Evolutionary conservation across 2,329 filamentous ascomycete species (phyloP).

Genomic region (Trichophyton rubrum): DNA sequence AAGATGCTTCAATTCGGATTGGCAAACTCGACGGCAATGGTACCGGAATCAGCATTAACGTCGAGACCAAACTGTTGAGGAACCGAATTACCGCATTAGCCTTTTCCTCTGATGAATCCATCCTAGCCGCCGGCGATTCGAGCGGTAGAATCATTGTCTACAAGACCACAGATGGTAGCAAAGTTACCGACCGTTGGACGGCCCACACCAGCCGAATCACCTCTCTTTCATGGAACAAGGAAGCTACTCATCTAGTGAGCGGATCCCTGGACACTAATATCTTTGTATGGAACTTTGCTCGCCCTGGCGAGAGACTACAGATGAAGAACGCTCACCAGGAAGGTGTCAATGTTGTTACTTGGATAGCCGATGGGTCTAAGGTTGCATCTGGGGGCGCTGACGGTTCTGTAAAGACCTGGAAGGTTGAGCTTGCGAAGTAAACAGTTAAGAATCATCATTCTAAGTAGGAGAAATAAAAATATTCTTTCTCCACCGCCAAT

Average conservation of each 20-base stretch:
- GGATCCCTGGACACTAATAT: conserved; percentile 84
- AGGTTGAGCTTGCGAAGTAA: conserved; percentile 38
- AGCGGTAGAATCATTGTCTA: conserved; percentile 83
- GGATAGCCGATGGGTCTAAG: conserved; percentile 54
- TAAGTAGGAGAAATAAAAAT: not conserved
- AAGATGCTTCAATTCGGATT: conserved; percentile 62
- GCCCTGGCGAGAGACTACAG: conserved; percentile 75
- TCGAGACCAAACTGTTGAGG: conserved; percentile 55
- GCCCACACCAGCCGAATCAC: conserved; percentile 58
- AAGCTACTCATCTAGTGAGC: conserved; percentile 66
- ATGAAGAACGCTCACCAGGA: conserved; percentile 87
- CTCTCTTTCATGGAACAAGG: conserved; percentile 59
- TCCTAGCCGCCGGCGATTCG: conserved; percentile 70
- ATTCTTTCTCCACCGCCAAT: not conserved
- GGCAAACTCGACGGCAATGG: conserved; percentile 51
- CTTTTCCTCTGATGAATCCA: conserved; percentile 65
- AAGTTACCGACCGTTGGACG: conserved; percentile 70
- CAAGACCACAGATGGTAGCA: conserved; percentile 50
- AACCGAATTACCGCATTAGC: conserved; percentile 65
- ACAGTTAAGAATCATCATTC: not conserved
- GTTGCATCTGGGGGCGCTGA: conserved; percentile 75
- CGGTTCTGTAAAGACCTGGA: conserved; percentile 85
- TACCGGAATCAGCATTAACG: conserved; percentile 44
- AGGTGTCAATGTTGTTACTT: conserved; percentile 76
- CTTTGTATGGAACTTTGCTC: conserved; percentile 75